Conservation (phyloP, 768 basidiomycete species). For the Rhizopogon vinicolor region DNA sequence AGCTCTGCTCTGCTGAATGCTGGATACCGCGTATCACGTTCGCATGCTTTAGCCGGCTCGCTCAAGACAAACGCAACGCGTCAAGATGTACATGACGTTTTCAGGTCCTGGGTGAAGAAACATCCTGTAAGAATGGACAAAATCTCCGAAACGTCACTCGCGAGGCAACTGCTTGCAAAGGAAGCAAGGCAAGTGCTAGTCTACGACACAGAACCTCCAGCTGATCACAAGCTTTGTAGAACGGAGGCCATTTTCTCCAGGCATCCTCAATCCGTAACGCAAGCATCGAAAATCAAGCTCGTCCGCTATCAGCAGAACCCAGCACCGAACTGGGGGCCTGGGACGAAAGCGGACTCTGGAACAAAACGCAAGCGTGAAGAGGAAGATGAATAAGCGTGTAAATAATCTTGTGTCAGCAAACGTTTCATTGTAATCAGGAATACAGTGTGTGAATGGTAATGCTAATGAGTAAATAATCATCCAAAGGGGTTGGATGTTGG, state of each 20-base stretch:
- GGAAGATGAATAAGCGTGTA: slow-evolving; percentile 6
- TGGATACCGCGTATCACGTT: slow-evolving; percentile 81
- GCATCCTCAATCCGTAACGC: slow-evolving; percentile 61
- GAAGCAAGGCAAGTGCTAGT: slow-evolving; percentile 52
- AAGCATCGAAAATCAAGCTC: slow-evolving; percentile 65
- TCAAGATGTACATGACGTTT: slow-evolving; percentile 72
- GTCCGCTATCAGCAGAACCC: slow-evolving; percentile 93
- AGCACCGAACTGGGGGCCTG: slow-evolving; percentile 90
- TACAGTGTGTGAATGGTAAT: background rate
- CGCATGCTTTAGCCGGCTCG: slow-evolving; percentile 86
- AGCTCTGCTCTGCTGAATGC: slow-evolving; percentile 90
- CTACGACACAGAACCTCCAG: background rate
- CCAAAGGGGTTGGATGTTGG: background rate
- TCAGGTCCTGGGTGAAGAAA: slow-evolving; percentile 76
- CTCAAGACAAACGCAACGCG: slow-evolving; percentile 84
- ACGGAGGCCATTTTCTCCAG: slow-evolving; percentile 67
- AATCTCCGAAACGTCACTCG: slow-evolving; percentile 69
- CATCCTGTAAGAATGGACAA: slow-evolving; percentile 86
- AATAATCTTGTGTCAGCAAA: background rate
- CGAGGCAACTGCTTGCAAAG: slow-evolving; percentile 61
- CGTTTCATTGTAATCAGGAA: background rate
- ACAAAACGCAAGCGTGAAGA: slow-evolving; percentile 24
- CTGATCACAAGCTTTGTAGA: slow-evolving; percentile 28
- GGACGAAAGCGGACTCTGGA: slow-evolving; percentile 50
- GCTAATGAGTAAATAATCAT: slow-evolving; percentile 1